Conservation (phyloP, 768 basidiomycete genomes). For the Boletus fagicola region DNA sequence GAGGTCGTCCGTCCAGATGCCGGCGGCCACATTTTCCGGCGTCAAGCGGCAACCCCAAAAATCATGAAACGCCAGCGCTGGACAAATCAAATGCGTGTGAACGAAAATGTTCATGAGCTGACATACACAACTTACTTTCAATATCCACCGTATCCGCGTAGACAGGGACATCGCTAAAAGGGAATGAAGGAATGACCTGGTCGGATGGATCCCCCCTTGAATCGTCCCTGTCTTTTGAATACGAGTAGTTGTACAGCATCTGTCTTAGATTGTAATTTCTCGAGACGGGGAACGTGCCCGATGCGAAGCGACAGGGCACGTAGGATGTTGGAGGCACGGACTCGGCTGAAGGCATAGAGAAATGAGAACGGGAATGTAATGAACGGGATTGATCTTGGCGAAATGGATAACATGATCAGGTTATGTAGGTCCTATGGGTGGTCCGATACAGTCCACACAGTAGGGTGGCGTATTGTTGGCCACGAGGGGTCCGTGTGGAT, state of each 20-base stretch:
- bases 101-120: neutral
- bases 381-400: neutral
- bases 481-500: neutral
- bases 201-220: constrained; percentile 10
- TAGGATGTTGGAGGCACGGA: constrained; percentile 10
- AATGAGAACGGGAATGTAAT: neutral
- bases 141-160: constrained; percentile 44
- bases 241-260: constrained; percentile 27
- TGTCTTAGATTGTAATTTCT: constrained; percentile 26
- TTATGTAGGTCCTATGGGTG: constrained; percentile 18
- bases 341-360: constrained; percentile 10
- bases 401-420: neutral
- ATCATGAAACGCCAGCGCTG: constrained; percentile 35
- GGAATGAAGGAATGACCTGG: constrained; percentile 35
- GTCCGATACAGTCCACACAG: constrained; percentile 9
- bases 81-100: neutral
- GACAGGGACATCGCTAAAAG: constrained; percentile 27
- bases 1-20: constrained; percentile 26
- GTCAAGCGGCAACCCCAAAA: constrained; percentile 36
- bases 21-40: constrained; percentile 31
- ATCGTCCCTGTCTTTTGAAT: neutral
- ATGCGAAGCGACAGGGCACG: constrained; percentile 19
- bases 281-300: constrained; percentile 31
- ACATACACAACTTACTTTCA: constrained; percentile 36
- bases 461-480: constrained; percentile 7